Base-by-base conservation (phyloP, 306 rosid genomes). In the Castanea mollissima region DNA sequence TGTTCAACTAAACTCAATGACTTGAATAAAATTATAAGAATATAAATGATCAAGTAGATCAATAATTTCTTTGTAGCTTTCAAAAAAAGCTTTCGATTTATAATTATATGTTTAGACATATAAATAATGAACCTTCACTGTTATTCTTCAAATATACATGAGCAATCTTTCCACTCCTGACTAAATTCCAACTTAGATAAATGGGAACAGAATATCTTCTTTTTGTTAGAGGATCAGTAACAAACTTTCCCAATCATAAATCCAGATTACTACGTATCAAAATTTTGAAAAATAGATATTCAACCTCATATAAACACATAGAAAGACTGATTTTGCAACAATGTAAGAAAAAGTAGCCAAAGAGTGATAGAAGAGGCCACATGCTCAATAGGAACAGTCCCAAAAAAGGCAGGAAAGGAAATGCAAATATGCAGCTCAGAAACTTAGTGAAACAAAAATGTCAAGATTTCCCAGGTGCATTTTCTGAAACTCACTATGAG, bases 1-100 rank as follows among this genome's bases (percentile, higher is more conserved):
- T 73, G 38, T 77, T 79, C 31, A 83, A 76, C 79, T 62, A 74
- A 32, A 64, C 60, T 52, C 18, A 55, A 59, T 73, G 27, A 38
- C 23, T 29, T 8, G 55, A 63, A 29, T 52, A 58, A 52, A 72
- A 49, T 67, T 67, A 54, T 5, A 49, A 18, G 62, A n/a, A 69
- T 15, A 16, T 44, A 49, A 70, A 81, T 68, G 12, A 70, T 75
- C 65, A 49, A 27, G 41, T 74, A 62, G 35, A 60, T 9, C 32
- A 49, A 57, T 31, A n/a, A 49, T 55, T 29, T 32, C 52, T 68
- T 68, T 68, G 52, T 35, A 18, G 16, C 16, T 19, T 68, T 35
- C 52, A 34, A 18, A 35, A 35, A 35, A 68, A 68, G 52, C 52
- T 35, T 6, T 34, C 38, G 0, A n/a, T 8, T 18, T 68, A 68